phyloP scores from a whole-genome alignment of 371 early-diverging fungal species.

The Mucor saturninus region DNA sequence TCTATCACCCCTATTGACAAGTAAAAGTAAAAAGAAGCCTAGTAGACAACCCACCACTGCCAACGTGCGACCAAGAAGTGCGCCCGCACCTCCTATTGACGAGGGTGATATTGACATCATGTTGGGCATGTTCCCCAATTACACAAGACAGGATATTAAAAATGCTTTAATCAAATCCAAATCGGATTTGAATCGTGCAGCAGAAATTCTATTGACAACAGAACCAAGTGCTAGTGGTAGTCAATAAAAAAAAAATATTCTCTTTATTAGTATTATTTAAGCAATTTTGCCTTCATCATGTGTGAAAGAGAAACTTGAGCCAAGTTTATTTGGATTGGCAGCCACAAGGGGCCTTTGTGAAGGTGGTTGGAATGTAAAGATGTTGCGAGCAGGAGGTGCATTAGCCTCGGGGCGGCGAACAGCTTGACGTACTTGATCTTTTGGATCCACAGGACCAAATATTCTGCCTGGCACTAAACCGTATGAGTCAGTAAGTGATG shows the following conservation, averaged over 20 bases:
- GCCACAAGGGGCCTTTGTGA: slow-evolving; percentile 35
- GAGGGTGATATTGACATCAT: slow-evolving; percentile 55
- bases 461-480: slow-evolving; percentile 38
- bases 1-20: slow-evolving; percentile 36
- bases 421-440: slow-evolving; percentile 39
- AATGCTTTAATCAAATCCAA: slow-evolving; percentile 50
- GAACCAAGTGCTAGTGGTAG: slow-evolving; percentile 17
- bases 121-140: slow-evolving; percentile 57
- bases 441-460: slow-evolving; percentile 48
- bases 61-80: neutral
- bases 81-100: slow-evolving; percentile 23
- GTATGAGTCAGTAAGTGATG: neutral
- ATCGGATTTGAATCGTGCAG: slow-evolving; percentile 56
- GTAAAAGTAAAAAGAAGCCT: slow-evolving; percentile 12
- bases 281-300: slow-evolving; percentile 30
- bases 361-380: slow-evolving; percentile 51
- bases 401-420: slow-evolving; percentile 31
- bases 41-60: neutral
- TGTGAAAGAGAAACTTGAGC: slow-evolving; percentile 33
- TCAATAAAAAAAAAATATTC: neutral
- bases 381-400: slow-evolving; percentile 38
- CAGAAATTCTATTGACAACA: slow-evolving; percentile 36
- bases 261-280: slow-evolving; percentile 7
- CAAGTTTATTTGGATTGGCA: slow-evolving; percentile 35
- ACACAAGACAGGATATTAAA: slow-evolving; percentile 48